Evolutionary conservation across 371 early-diverging fungal species (phyloP), one percentile per base, ranked within the genome.

Genomic region (Rhizomucor pusillus): DNA sequence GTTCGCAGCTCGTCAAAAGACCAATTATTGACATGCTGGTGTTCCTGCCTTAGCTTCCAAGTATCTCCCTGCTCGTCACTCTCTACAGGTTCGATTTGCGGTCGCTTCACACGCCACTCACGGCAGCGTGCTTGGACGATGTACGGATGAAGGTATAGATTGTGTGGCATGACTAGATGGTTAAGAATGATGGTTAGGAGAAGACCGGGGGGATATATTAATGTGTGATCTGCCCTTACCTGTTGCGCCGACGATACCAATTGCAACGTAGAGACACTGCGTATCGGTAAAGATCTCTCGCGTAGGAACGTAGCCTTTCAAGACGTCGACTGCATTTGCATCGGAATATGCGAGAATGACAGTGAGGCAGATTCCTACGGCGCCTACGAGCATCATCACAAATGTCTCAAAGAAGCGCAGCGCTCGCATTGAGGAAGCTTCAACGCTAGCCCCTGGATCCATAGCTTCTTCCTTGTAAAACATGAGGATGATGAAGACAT

Each of bases 161-260:
- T 91, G 57, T 90, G 92, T 0, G 88, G 88, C 75, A 74, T 74
- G 10, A 73, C 77, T 84, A 25, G 2, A 40, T 11, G 49, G 1
- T 5, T 9, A 35, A 10, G 41, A 5, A 35, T 14, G 67, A 48
- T 10, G 41, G 5, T 37, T 1, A 50, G 37, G 22, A 33, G 16
- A 13, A 44, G 4, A 36, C 36, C 20, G 20, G 12, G 18, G 14
- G 35, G 10, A 50, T 18, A 46, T 18, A 36, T 11, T n/a, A 35
- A 3, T 7, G 47, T 56, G 22, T 0, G 36, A 33, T 45, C 12
- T 49, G 7, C 20, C 3, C 6, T 55, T 60, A 60, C 88, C 89
- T 3, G 91, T 91, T 1, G 92, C 92, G 39, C 93, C 93, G 56
- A 91, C 80, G 52, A 92, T 92, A 44, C 88, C 91, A 47, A 92